A percentile compares a stretch with the other conserved stretches of the same genome.
These are phyloP conservation scores for Backusella luteola DNA, from an alignment of 192 early-diverging fungal species.

Conservation along the genomic window DNA sequence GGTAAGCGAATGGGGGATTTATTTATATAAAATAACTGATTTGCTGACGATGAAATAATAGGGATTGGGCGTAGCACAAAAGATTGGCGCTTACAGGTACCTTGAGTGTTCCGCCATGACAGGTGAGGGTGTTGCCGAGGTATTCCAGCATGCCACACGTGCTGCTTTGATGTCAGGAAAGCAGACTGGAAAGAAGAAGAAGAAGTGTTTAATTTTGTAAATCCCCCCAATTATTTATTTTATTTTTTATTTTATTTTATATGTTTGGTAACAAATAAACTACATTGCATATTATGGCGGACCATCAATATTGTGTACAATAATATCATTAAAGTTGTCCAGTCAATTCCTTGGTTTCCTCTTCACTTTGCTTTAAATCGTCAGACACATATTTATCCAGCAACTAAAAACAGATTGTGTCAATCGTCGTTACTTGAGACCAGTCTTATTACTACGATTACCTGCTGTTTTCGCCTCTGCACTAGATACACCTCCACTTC, in stretches of 20 bases:
- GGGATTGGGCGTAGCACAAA: conserved; percentile 67
- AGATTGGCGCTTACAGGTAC: conserved; percentile 79
- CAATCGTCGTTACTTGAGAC: no score
- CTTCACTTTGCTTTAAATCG: conserved; percentile 28
- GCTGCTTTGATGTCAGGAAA: conserved; percentile 12
- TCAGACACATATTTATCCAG: conserved; percentile 51
- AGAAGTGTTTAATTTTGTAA: conserved; percentile 27
- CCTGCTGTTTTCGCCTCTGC: conserved; percentile 64
- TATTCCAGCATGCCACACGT: conserved; percentile 79
- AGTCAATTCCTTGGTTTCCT: conserved; percentile 33
- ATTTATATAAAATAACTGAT: not conserved
- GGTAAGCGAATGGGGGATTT: conserved; percentile 30
- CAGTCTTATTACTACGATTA: conserved; percentile 4
- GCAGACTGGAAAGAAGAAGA: conserved; percentile 16
- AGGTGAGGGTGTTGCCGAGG: conserved; percentile 74
- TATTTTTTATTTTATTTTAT: not conserved
- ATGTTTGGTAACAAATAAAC: not conserved
- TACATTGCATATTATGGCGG: no score
- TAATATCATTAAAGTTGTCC: conserved; percentile 15
- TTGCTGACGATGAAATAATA: not conserved
- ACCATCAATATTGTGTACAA: not conserved
- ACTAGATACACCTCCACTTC: conserved; percentile 78
- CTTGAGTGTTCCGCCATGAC: conserved; percentile 83
- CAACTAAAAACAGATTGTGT: not conserved
- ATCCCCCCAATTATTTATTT: not conserved